Base-by-base conservation (phyloP, 2,329 filamentous ascomycete species). In the Ophiostoma sp. region DNA sequence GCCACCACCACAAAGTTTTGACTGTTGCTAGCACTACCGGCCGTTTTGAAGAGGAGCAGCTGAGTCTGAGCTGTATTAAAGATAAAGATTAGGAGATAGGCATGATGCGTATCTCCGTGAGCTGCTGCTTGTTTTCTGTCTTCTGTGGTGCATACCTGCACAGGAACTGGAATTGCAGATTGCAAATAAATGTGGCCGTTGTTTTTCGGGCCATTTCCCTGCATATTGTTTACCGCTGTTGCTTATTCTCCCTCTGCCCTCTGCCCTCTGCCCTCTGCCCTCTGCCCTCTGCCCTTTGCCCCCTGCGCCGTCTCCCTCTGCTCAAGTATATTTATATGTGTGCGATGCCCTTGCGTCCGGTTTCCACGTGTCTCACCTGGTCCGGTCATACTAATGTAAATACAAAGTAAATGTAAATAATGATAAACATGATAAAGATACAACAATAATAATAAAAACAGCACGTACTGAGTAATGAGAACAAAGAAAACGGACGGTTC, bases 341-440 rank as follows among this genome's bases (percentile, higher is more conserved):
- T 4, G 36, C 48, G n/a, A 23, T 57, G 52, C 52, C 52, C 52
- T 57, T 57, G 52, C 52, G 10, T 57, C 52, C 23, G 52, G 52
- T 57, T 57, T 57, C 52, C 52, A 57, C 52, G 52, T 52, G 52
- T 57, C 52, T 57, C 52, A 57, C 52, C n/a, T 57, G 52, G 23
- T n/a, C 36, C 17, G 8, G 52, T 27, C 39, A 41, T 31, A 41
- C 39, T 41, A 41, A 41, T 41, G 15, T 10, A 41, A 41, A 41
- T 5, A 41, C 39, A 57, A 3, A 13, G 7, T 7, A 27, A 57
- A 57, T 57, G n/a, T 27, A 54, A 54, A 54, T 23, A 27, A 23
- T 17, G 2, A 13, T 15, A 48, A 8, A 48, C 6, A 48, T 17
- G 2, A 48, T 6, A 48, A n/a, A n/a, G 15, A 41, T 11, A 48